Evolutionary conservation across 202 grass and related monocot genomes (phyloP).

Genomic region (Setaria viridis): DNA sequence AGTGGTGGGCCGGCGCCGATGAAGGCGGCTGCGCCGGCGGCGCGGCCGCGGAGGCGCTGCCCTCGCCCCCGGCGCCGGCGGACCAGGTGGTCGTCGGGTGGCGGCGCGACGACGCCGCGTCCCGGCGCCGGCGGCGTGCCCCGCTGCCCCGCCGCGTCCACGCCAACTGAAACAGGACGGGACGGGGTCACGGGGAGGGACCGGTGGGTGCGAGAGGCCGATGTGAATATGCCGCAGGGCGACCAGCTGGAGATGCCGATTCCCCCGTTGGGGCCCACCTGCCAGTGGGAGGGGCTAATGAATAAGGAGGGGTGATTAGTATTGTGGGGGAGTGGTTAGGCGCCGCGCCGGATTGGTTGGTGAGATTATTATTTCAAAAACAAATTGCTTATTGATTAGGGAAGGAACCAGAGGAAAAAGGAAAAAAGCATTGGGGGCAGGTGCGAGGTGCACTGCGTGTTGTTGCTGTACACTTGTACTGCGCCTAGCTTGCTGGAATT

Average conservation of each 20-base stretch:
- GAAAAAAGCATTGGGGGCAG: background rate
- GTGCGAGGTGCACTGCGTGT: background rate
- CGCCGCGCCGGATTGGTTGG: constrained; percentile 29
- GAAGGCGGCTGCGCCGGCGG: constrained; percentile 3
- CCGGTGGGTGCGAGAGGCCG: background rate
- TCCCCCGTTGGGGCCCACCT: background rate
- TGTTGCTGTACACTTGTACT: constrained; percentile 2
- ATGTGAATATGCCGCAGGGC: constrained; percentile 43
- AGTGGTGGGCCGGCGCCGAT: constrained; percentile 53
- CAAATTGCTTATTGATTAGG: background rate
- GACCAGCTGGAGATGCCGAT: constrained; percentile 31
- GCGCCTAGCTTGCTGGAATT: background rate
- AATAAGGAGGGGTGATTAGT: constrained; percentile 1
- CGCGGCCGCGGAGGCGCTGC: background rate
- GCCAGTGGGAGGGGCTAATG: background rate
- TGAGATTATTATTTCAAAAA: background rate
- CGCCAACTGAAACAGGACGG: constrained; percentile 3
- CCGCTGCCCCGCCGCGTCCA: background rate
- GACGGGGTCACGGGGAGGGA: background rate
- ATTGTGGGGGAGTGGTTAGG: background rate
- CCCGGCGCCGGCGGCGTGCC: constrained; percentile 9
- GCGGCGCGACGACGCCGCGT: constrained; percentile 31
- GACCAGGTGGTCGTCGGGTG: constrained; percentile 47
- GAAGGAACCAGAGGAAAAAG: background rate
- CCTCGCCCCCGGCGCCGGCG: background rate